Evolutionary conservation across 805 yeast species (phyloP).

Genomic region (Starmerella cellae): DNA sequence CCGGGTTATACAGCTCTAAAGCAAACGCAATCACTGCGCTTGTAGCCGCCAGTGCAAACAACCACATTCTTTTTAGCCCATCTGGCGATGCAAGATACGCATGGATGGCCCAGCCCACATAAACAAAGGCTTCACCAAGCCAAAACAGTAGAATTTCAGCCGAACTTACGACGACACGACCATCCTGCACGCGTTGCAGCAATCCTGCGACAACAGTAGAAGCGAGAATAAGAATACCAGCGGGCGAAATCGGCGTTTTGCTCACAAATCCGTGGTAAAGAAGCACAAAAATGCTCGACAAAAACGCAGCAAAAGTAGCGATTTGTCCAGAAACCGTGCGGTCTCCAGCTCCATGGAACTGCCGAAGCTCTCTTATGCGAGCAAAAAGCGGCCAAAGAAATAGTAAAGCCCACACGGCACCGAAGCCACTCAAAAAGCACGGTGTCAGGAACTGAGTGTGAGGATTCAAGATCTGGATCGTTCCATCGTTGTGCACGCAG

Average conservation of each 20-base stretch:
- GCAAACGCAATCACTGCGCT: neutral
- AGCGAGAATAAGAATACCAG: conserved; percentile 6
- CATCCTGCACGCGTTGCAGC: conserved; percentile 21
- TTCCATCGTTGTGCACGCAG: conserved; percentile 7
- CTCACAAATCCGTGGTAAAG: conserved; percentile 5
- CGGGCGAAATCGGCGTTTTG: conserved; percentile 2
- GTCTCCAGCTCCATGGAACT: conserved; percentile 14
- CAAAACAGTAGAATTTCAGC: conserved; percentile 20
- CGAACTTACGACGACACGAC: conserved; percentile 20
- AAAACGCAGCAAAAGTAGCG: conserved; percentile 10
- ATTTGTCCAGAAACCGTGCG: conserved; percentile 16
- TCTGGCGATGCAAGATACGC: conserved; percentile 3
- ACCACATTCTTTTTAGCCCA: neutral
- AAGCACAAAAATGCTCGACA: conserved; percentile 8
- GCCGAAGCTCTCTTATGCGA: conserved; percentile 5
- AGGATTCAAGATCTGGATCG: conserved; percentile 15
- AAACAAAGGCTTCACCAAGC: conserved; percentile 11
- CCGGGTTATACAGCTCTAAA: neutral
- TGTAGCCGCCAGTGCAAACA: neutral
- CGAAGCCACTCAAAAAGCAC: conserved; percentile 16
- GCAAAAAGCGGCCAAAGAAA: conserved; percentile 12
- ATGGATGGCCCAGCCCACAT: conserved; percentile 14
- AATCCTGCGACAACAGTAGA: conserved; percentile 7
- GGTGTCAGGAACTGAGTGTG: conserved; percentile 18
- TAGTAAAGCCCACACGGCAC: conserved; percentile 8